Base-by-base conservation (phyloP, 1,284 basidiomycete species). In the Phlebopus sp. region DNA sequence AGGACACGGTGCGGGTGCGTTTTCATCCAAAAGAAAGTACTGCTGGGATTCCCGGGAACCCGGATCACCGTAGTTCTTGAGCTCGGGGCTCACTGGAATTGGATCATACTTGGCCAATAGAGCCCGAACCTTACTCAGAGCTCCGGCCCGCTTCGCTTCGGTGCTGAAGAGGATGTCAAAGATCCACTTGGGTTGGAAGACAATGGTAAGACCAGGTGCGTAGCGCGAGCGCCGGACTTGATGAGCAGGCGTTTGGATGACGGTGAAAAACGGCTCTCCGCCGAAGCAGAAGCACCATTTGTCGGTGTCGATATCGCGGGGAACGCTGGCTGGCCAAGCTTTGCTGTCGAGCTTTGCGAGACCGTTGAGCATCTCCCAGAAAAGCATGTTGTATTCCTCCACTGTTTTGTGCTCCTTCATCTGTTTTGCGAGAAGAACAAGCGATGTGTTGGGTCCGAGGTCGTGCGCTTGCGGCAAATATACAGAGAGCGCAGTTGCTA, bases 141-240 rank as follows among this genome's bases (percentile, higher is more conserved):
- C 56, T 17, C 57, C 57, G n/a, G 49, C 41, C 7, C 55, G 47
- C 44, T 58, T 59, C 9, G 55, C 56, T 4, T 59, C 53, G 11
- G 21, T 50, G 41, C 49, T 59, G 30, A 59, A 58, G 19, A 58
- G 41, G n/a, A 59, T 52, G 41, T 58, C 55, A 18, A 58, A 58
- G 35, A 58, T 58, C 56, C 56, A 59, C 35, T 58, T 59, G 6
- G 56, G 56, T 25, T 59, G 56, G 47, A 58, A 58, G 14, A 59
- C 56, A 6, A 59, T 49, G 25, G 56, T 60, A 40, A 60, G 42
- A 7, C 53, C 45, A 11, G 54, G 47, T n/a, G 55, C 47, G n/a
- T 55, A 48, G 29, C 56, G 55, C 2, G 56, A 48, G n/a, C 53
- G 56, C 15, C 58, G 53, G 13, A 58, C 50, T 42, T 58, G 58